phyloP scores from a whole-genome alignment of 2,329 filamentous ascomycete genomes.

The Onygena corvina region DNA sequence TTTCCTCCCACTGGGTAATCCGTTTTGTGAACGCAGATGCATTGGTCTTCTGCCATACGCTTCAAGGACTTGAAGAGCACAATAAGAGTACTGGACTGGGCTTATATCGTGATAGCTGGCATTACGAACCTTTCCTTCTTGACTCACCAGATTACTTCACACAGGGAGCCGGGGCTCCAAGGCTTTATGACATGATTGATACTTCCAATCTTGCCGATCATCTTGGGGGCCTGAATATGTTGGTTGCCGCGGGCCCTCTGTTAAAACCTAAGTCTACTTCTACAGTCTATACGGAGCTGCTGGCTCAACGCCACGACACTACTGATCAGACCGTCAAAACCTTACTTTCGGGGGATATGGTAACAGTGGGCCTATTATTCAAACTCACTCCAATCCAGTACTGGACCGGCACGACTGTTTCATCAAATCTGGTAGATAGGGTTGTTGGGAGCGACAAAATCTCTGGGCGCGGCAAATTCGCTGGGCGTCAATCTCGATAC shows the following conservation, averaged over 20 bases:
- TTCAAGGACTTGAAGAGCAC: conserved; percentile 33
- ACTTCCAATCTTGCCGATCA: conserved; percentile 40
- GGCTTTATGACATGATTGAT: conserved; percentile 46
- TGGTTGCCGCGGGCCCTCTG: conserved; percentile 39
- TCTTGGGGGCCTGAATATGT: conserved; percentile 36
- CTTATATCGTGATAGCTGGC: conserved; percentile 35
- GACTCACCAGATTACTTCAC: conserved; percentile 33
- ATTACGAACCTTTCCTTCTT: conserved; percentile 32
- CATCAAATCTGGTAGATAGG: conserved; percentile 21
- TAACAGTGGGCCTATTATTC: conserved; percentile 40
- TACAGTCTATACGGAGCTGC: conserved; percentile 39
- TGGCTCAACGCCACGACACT: conserved; percentile 27
- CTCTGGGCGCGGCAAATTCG: neutral
- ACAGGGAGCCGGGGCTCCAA: conserved; percentile 24
- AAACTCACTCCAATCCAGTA: conserved; percentile 41
- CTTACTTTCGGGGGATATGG: conserved; percentile 38
- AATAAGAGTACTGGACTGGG: conserved; percentile 26
- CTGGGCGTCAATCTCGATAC: neutral
- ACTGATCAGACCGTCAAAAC: conserved; percentile 27
- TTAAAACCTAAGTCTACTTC: conserved; percentile 36
- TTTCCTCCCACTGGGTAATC: conserved; percentile 27
- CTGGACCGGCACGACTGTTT: conserved; percentile 35
- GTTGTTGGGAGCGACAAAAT: neutral
- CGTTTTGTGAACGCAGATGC: conserved; percentile 41
- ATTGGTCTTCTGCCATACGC: conserved; percentile 41